phyloP scores from a whole-genome alignment of 371 early-diverging fungal species.

The Fennellomyces sp. region DNA sequence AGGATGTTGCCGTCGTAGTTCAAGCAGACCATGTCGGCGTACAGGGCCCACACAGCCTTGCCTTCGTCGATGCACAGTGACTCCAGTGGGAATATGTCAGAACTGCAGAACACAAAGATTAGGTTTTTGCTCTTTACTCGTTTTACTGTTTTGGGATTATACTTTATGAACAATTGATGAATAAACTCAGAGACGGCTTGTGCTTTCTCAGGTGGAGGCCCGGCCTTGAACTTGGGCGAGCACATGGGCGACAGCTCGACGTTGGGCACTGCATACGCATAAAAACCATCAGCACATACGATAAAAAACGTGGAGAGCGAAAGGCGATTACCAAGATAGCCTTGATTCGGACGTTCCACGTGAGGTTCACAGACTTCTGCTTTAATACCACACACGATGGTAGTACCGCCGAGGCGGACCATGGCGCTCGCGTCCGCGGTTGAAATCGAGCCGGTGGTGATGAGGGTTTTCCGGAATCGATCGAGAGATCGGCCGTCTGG shows the following conservation, averaged over 20 bases:
- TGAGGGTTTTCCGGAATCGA: slow-evolving; percentile 64
- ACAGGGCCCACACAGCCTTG: slow-evolving; percentile 88
- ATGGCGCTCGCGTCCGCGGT: slow-evolving; percentile 89
- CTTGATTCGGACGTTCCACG: slow-evolving; percentile 67
- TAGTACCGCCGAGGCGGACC: slow-evolving; percentile 88
- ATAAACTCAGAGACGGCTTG: slow-evolving; percentile 85
- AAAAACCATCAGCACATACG: too few species aligned
- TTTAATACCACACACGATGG: slow-evolving; percentile 92
- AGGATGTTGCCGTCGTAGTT: slow-evolving; percentile 90
- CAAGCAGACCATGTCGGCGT: slow-evolving; percentile 89
- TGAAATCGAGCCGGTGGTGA: slow-evolving; percentile 72
- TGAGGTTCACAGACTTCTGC: slow-evolving; percentile 92
- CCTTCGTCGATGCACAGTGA: slow-evolving; percentile 83
- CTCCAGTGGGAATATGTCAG: slow-evolving; percentile 67
- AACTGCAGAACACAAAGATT: slow-evolving; percentile 22
- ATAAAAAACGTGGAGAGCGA: background rate
- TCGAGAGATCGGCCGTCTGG: slow-evolving; percentile 81
- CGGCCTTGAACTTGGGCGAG: slow-evolving; percentile 80
- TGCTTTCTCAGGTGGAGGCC: slow-evolving; percentile 87
- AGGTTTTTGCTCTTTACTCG: background rate
- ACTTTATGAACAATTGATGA: slow-evolving; percentile 69
- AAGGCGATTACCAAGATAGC: slow-evolving; percentile 72
- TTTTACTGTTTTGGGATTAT: slow-evolving; percentile 5
- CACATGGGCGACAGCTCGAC: slow-evolving; percentile 90
- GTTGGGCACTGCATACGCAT: slow-evolving; percentile 77